Conservation (phyloP, 1,284 basidiomycete genomes). For the Hemileia vastatrix region DNA sequence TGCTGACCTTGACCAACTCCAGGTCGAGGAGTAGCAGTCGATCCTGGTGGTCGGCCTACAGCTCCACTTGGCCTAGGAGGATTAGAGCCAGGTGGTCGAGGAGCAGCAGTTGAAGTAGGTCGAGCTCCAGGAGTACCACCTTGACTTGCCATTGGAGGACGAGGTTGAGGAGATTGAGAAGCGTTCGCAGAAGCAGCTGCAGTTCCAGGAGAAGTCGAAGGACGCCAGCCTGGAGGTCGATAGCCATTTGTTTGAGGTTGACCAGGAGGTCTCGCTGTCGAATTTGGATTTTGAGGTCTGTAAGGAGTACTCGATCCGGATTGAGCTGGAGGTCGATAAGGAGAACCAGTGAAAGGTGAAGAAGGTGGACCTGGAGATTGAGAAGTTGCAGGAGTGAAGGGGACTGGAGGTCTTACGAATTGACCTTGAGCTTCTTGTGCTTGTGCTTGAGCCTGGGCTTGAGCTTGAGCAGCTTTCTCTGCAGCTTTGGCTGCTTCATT, state of each 20-base stretch:
- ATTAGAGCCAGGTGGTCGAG: background rate
- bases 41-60: background rate
- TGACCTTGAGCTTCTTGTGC: background rate
- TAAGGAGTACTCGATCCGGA: background rate
- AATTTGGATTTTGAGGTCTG: background rate
- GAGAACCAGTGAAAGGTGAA: background rate
- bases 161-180: no score
- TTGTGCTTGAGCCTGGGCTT: background rate
- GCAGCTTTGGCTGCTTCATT: slow-evolving; percentile 30
- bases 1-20: no score
- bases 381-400: slow-evolving; percentile 5
- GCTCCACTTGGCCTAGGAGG: background rate
- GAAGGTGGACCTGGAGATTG: slow-evolving; percentile 12
- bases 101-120: background rate
- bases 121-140: background rate
- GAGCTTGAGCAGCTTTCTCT: slow-evolving; percentile 25
- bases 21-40: background rate
- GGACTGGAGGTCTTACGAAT: slow-evolving; percentile 1
- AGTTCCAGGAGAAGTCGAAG: background rate
- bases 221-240: background rate
- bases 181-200: background rate
- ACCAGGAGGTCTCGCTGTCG: no score
- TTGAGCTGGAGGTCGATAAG: background rate
- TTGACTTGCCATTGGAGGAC: no score
- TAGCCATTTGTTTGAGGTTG: background rate